Percentiles rank a stretch among this genome's conserved stretches.
phyloP scores from a whole-genome alignment of 2,329 filamentous ascomycete genomes.

The Blastomyces percursus region DNA sequence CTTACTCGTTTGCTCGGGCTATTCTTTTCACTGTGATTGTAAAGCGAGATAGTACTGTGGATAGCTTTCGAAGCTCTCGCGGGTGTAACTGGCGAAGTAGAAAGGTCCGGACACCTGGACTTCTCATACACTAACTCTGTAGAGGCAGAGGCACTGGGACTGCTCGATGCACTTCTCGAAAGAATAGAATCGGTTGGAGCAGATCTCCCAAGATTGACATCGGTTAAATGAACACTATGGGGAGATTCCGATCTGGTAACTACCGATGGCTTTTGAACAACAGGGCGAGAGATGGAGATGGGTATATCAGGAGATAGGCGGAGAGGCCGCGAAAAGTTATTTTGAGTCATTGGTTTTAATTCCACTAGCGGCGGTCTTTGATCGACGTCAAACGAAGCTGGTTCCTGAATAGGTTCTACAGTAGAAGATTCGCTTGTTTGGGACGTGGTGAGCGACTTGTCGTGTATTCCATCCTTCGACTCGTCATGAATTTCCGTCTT shows the following conservation, averaged over 20 bases:
- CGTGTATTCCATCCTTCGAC: not conserved
- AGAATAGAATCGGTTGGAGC: conserved; percentile 6
- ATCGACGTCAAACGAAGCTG: not conserved
- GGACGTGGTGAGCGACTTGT: not conserved
- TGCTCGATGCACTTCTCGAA: conserved; percentile 8
- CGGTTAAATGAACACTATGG: conserved; percentile 4
- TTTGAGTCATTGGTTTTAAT: conserved; percentile 10
- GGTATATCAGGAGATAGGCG: conserved; percentile 11
- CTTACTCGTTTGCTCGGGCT: conserved; percentile 1
- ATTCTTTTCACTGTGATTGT: conserved; percentile 4
- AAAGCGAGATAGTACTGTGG: conserved; percentile 4
- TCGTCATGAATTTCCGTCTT: conserved; percentile 19
- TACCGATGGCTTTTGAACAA: conserved; percentile 11
- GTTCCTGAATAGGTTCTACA: not conserved
- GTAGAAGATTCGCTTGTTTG: not conserved
- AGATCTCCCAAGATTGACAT: not conserved
- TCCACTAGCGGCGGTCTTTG: conserved; percentile 9
- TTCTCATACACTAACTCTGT: conserved; percentile 9
- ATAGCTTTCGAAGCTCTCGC: not conserved
- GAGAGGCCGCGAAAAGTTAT: conserved; percentile 16
- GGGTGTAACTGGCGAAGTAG: conserved; percentile 4
- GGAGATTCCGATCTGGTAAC: conserved; percentile 4
- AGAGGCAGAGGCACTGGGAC: conserved; percentile 10
- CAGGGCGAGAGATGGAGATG: conserved; percentile 10
- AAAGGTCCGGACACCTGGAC: conserved; percentile 3